Conservation (phyloP, 1,284 basidiomycete genomes). For the Takashimella koratensis region DNA sequence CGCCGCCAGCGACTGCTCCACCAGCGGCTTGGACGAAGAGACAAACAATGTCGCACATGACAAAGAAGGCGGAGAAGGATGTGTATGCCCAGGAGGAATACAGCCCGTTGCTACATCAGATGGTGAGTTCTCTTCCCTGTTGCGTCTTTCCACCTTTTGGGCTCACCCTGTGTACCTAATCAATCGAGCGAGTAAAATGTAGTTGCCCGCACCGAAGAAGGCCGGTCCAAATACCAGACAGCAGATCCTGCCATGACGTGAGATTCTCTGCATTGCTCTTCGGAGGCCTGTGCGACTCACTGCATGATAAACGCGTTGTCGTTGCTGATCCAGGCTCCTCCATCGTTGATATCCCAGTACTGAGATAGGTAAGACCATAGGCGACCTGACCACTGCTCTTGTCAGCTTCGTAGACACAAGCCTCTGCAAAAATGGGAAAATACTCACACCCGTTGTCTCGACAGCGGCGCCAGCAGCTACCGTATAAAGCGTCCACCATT, state of each 20-base stretch:
- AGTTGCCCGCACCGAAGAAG: slow-evolving; percentile 38
- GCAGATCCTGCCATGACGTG: slow-evolving; percentile 18
- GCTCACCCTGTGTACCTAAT: no score
- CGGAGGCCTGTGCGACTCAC: no score
- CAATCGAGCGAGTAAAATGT: slow-evolving; percentile 40
- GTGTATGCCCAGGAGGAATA: slow-evolving; percentile 27
- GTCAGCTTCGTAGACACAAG: not conserved
- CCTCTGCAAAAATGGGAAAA: not conserved
- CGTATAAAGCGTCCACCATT: slow-evolving; percentile 35
- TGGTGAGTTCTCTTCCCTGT: slow-evolving; percentile 15
- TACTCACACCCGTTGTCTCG: slow-evolving; percentile 13
- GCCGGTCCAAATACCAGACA: slow-evolving; percentile 34
- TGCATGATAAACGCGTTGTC: slow-evolving; percentile 25
- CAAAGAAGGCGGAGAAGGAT: slow-evolving; percentile 36
- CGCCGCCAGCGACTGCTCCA: slow-evolving; percentile 35
- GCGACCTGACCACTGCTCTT: slow-evolving; percentile 25
- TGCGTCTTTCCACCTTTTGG: slow-evolving; percentile 18
- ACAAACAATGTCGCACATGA: slow-evolving; percentile 38
- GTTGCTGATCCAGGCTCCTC: slow-evolving; percentile 14
- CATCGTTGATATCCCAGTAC: slow-evolving; percentile 18
- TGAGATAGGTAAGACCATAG: slow-evolving; percentile 9
- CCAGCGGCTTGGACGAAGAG: slow-evolving; percentile 44
- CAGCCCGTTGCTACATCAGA: slow-evolving; percentile 4
- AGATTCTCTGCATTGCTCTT: no score
- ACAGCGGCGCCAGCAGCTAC: slow-evolving; percentile 27